Evolutionary conservation across 2,329 filamentous ascomycete species (phyloP).

Genomic region (Corinectria fuckeliana): DNA sequence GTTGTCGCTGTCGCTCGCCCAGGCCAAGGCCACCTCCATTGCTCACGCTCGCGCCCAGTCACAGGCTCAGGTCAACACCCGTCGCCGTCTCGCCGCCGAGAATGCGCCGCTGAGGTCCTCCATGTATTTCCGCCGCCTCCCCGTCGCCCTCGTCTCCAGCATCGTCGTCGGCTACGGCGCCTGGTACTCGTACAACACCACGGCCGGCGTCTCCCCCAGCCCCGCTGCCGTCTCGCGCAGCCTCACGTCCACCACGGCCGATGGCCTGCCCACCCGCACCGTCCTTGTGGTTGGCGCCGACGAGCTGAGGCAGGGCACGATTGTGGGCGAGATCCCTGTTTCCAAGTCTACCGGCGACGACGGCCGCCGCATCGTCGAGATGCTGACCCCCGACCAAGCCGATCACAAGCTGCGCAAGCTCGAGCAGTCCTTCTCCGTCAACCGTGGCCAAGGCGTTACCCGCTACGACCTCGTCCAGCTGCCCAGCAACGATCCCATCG

Average conservation of each 20-base stretch:
- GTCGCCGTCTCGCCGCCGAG: constrained; percentile 19
- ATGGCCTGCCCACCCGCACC: constrained; percentile 61
- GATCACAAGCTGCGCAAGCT: constrained; percentile 87
- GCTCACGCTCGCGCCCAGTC: constrained; percentile 45
- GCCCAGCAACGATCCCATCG: constrained; percentile 95
- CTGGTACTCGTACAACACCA: constrained; percentile 72
- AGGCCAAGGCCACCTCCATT: constrained; percentile 57
- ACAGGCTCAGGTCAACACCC: constrained; percentile 47
- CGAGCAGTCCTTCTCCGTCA: constrained; percentile 91
- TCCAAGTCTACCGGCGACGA: constrained; percentile 87
- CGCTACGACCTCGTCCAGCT: constrained; percentile 95
- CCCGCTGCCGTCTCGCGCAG: constrained; percentile 46
- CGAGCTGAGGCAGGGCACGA: constrained; percentile 85
- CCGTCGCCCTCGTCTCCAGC: constrained; percentile 70
- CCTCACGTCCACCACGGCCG: constrained; percentile 51
- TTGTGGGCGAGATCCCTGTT: constrained; percentile 84
- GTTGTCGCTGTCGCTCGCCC: constrained; percentile 66
- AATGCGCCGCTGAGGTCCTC: constrained; percentile 66
- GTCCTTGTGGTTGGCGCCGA: constrained; percentile 90
- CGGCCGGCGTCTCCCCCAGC: constrained; percentile 43
- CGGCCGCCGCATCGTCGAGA: constrained; percentile 87
- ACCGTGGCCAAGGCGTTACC: constrained; percentile 87
- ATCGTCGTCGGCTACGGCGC: constrained; percentile 75
- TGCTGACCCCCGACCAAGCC: constrained; percentile 94
- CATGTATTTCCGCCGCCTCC: constrained; percentile 77